Conservation (phyloP, 225 moss, liverwort and hornwort genomes). For the Takakia lepidozioides region DNA sequence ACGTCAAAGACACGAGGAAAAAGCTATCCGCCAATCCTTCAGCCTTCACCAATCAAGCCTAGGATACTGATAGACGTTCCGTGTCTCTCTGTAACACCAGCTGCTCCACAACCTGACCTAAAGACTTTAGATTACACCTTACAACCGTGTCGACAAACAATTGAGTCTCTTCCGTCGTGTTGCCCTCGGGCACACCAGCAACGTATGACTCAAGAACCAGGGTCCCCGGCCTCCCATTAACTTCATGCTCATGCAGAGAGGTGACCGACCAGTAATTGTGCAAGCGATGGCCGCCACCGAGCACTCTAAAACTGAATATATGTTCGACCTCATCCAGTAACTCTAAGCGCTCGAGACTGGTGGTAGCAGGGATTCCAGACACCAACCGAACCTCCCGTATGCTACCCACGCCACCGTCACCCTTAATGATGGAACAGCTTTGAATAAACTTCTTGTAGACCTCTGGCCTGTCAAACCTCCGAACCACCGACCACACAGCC, state of each 20-base stretch:
- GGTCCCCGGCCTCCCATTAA: constrained; percentile 37
- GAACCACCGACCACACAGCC: constrained; percentile 39
- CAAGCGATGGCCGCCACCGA: constrained; percentile 43
- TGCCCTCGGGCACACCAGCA: constrained; percentile 50
- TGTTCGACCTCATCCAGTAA: constrained; percentile 38
- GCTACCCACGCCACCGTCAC: constrained; percentile 38
- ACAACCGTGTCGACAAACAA: constrained; percentile 51
- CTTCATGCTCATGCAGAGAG: constrained; percentile 37
- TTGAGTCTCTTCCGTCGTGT: constrained; percentile 49
- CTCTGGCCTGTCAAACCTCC: constrained; percentile 47
- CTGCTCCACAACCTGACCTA: constrained; percentile 38
- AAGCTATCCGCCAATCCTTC: no score
- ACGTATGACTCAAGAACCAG: constrained; percentile 49
- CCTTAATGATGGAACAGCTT: constrained; percentile 25
- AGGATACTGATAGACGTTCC: constrained; percentile 4
- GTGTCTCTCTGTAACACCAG: not conserved
- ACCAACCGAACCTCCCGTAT: constrained; percentile 36
- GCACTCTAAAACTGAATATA: constrained; percentile 42
- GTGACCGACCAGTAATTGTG: constrained; percentile 48
- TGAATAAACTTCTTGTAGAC: constrained; percentile 46
- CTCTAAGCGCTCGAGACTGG: constrained; percentile 42
- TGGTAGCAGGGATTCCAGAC: constrained; percentile 45
- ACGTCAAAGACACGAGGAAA: no score
- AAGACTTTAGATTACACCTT: constrained; percentile 45
- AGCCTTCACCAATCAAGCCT: no score